A percentile compares a stretch with the other conserved stretches of the same genome.
These are phyloP conservation scores for Senna siamea DNA, from an alignment of 306 rosid species.

Conservation along the genomic window DNA sequence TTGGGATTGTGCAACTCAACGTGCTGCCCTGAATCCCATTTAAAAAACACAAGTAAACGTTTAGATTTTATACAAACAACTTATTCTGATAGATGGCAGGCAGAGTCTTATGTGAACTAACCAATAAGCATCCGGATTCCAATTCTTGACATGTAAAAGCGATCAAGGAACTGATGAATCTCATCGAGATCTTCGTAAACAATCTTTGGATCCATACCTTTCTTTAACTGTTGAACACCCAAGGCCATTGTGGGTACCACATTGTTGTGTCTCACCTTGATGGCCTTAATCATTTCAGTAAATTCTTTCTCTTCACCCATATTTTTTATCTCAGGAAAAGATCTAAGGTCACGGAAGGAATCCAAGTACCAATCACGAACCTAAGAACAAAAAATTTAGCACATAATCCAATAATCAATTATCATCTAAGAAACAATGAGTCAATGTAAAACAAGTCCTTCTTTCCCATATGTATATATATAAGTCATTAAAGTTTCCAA, in stretches of 20 bases:
- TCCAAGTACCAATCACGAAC: constrained; percentile 97
- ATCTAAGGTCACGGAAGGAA: constrained; percentile 86
- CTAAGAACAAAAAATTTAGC: constrained; percentile 44
- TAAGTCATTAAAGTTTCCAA: not conserved
- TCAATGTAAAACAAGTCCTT: constrained; percentile 11
- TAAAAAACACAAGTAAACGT: constrained; percentile 27
- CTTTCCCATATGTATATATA: not conserved
- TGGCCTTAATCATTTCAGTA: constrained; percentile 89
- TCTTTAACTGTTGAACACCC: constrained; percentile 96
- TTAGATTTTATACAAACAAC: constrained; percentile 21
- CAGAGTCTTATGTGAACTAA: constrained; percentile 36
- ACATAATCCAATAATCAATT: constrained; percentile 23
- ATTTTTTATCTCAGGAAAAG: constrained; percentile 78
- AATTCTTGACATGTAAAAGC: constrained; percentile 96
- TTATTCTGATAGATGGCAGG: constrained; percentile 26
- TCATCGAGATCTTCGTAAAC: constrained; percentile 65
- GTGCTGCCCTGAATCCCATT: constrained; percentile 80
- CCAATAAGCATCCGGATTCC: constrained; percentile 99
- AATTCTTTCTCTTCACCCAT: constrained; percentile 69
- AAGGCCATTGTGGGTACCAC: constrained; percentile 97
- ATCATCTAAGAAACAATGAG: not conserved
- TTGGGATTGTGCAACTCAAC: constrained; percentile 96
- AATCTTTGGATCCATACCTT: constrained; percentile 57
- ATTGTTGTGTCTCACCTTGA: constrained; percentile 95
- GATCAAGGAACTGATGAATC: constrained; percentile 91